Evolutionary conservation across 768 basidiomycete genomes (phyloP).

Genomic region (Boletellus emodensis): DNA sequence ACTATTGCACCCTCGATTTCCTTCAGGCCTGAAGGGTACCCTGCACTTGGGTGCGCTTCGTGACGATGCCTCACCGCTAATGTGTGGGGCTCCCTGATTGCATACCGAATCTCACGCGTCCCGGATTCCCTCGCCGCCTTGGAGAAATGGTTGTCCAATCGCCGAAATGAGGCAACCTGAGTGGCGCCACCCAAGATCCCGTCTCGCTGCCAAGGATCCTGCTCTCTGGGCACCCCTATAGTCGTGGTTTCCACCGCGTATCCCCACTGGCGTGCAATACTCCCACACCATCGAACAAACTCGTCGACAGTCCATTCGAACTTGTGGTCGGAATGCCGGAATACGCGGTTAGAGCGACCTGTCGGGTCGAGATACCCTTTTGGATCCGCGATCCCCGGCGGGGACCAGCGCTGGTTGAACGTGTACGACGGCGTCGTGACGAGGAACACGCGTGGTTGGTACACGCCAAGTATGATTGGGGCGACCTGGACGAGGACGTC

Average conservation of each 20-base stretch:
- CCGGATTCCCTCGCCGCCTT: constrained; percentile 28
- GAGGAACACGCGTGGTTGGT: constrained; percentile 69
- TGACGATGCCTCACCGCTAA: constrained; percentile 49
- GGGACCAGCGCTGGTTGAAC: constrained; percentile 73
- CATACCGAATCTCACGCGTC: constrained; percentile 4
- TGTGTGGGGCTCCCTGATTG: constrained; percentile 36
- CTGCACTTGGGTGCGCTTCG: constrained; percentile 45
- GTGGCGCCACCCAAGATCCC: constrained; percentile 60
- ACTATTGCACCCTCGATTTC: constrained; percentile 51
- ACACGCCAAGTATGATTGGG: constrained; percentile 70
- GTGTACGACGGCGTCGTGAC: constrained; percentile 84
- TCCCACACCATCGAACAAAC: constrained; percentile 60
- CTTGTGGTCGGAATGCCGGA: constrained; percentile 81
- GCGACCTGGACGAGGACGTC: constrained; percentile 59
- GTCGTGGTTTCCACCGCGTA: constrained; percentile 59
- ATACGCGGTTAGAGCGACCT: constrained; percentile 63
- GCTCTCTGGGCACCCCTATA: constrained; percentile 55
- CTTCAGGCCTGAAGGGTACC: constrained; percentile 37
- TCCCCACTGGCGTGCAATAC: constrained; percentile 61
- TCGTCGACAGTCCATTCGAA: constrained; percentile 86
- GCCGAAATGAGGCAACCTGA: constrained; percentile 60
- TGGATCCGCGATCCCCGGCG: constrained; percentile 43
- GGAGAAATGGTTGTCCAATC: constrained; percentile 37
- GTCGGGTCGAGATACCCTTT: constrained; percentile 72
- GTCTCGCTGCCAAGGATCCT: constrained; percentile 73